Evolutionary conservation across 768 basidiomycete species (phyloP), one percentile per base, ranked within the genome.

Genomic region (Tubosaeta brunneosetosa): DNA sequence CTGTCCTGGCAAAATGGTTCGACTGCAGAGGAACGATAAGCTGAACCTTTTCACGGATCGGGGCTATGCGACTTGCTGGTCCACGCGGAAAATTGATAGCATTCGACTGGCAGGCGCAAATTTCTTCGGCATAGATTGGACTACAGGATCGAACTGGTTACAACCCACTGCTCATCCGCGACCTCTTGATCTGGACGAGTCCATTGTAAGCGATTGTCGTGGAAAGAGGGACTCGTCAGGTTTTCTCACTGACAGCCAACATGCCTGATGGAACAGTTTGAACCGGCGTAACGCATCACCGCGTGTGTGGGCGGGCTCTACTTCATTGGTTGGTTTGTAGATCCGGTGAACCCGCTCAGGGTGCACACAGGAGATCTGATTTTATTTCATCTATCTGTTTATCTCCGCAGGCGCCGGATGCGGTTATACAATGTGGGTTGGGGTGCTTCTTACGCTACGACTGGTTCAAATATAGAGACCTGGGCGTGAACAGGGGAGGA

Each of bases 391-490:
- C 27, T 41, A 4, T 47, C 36, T 38, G 37, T 33, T 48, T 67
- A 66, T 69, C 56, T 67, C 66, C 67, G 63, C 64, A 55, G 48
- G 36, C 11, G 41, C 25, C 41, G 41, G 22, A 22, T 3, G 22
- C 22, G 22, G 22, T 22, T 22, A 22, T 22, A 6, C 36, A 37
- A 9, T 11, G 27, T 43, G 32, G 41, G 27, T 29, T 54, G 44
- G 55, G 64, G 61, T 51, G 25, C 33, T 19, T 6, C 49, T 66
- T 57, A 61, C 64, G 61, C 38, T 47, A 60, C 33, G 33, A 36
- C 29, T 31, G 32, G 26, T 29, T 46, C 22, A 42, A 40, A 37
- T 40, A 44, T 58, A 47, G 41, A 33, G 4, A 51, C 25, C 22
- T 34, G 19, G 44, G 57, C 16, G 41, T 52, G 34, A 32, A 37